A percentile compares a stretch with the other conserved stretches of the same genome.
Conservation (phyloP, 2,329 filamentous ascomycete species). For the Curvularia verruculosa region DNA sequence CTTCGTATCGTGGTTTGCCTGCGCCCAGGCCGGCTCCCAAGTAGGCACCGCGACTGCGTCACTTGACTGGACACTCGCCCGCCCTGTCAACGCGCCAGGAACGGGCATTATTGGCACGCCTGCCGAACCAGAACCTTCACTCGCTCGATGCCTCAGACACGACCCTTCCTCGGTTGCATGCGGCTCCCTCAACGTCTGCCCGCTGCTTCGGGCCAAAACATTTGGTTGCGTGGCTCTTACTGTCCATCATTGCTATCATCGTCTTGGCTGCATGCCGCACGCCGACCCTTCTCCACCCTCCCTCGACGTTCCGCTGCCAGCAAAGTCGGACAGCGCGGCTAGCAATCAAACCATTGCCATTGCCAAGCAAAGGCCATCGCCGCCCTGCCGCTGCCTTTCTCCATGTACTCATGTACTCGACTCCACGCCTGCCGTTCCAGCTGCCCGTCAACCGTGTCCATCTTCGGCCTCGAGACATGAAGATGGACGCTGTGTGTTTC, state of each 20-base stretch:
- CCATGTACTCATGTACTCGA: not conserved
- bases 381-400: slow-evolving; percentile 3
- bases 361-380: not conserved
- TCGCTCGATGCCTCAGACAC: not conserved
- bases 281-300: slow-evolving; percentile 24
- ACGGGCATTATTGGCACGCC: not conserved
- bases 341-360: slow-evolving; percentile 7
- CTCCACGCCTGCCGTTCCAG: not conserved
- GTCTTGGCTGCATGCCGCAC: slow-evolving; percentile 32
- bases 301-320: slow-evolving; percentile 10
- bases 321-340: slow-evolving; percentile 22
- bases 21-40: slow-evolving; percentile 3
- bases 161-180: slow-evolving; percentile 8
- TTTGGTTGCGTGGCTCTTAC: not conserved
- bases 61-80: slow-evolving; percentile 1
- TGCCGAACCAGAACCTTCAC: not conserved
- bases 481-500: slow-evolving; percentile 38
- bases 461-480: slow-evolving; percentile 29
- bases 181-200: slow-evolving; percentile 15
- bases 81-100: not conserved
- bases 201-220: slow-evolving; percentile 12
- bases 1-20: slow-evolving; percentile 10
- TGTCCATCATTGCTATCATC: slow-evolving; percentile 22
- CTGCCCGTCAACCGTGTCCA: not conserved
- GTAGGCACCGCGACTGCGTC: slow-evolving; percentile 6